phyloP scores from a whole-genome alignment of 371 early-diverging fungal genomes.

The Syncephalastrum contaminatum region DNA sequence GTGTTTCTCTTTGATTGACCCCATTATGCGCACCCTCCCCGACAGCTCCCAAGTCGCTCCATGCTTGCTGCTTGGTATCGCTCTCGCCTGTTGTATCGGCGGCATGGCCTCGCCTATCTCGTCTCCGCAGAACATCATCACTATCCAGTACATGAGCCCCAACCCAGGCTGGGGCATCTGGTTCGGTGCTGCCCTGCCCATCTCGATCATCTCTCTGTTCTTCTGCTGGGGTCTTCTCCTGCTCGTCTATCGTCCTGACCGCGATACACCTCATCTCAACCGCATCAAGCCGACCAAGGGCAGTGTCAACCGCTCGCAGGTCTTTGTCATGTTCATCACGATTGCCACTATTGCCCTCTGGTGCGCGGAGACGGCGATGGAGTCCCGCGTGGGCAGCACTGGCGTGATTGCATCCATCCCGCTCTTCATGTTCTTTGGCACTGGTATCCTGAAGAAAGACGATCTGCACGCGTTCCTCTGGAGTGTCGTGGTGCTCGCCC shows the following conservation, averaged over 20 bases:
- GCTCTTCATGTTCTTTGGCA: constrained; percentile 79
- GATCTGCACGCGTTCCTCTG: constrained; percentile 90
- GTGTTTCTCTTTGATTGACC: constrained; percentile 72
- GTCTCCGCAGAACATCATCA: constrained; percentile 94
- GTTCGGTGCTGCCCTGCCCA: constrained; percentile 78
- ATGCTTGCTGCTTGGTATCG: constrained; percentile 90
- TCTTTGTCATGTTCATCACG: constrained; percentile 58
- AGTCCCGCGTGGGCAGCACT: constrained; percentile 83
- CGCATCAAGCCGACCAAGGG: constrained; percentile 52
- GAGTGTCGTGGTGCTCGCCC: constrained; percentile 90
- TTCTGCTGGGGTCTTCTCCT: constrained; percentile 84
- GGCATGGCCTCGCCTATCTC: constrained; percentile 98
- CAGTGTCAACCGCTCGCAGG: constrained; percentile 54
- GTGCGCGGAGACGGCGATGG: constrained; percentile 80
- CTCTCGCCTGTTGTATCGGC: constrained; percentile 92
- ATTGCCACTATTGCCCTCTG: constrained; percentile 78
- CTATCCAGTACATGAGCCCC: constrained; percentile 84
- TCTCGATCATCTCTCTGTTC: constrained; percentile 70
- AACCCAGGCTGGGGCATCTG: constrained; percentile 85
- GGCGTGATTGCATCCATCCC: constrained; percentile 92
- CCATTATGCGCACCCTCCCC: constrained; percentile 74
- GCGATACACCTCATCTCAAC: constrained; percentile 48
- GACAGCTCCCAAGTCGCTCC: constrained; percentile 72
- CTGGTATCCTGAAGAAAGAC: constrained; percentile 85
- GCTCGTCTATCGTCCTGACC: constrained; percentile 61